A percentile compares a stretch with the other conserved stretches of the same genome.
Conservation (phyloP, 345 rosid species). For the Eutrema yunnanense region DNA sequence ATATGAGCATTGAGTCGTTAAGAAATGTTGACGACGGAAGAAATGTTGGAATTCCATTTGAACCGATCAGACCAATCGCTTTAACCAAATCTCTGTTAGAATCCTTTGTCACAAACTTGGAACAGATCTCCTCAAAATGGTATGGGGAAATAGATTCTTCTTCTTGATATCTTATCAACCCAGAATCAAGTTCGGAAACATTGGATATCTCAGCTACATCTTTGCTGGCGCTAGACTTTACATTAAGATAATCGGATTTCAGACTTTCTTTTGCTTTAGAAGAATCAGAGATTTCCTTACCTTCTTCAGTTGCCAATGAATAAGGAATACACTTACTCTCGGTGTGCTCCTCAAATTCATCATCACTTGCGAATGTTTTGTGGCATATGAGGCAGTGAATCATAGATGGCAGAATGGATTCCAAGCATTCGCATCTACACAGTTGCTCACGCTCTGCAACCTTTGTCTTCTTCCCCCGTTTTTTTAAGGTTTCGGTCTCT, state of each 20-base stretch:
- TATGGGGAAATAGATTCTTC: slow-evolving; percentile 52
- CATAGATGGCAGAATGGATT: slow-evolving; percentile 73
- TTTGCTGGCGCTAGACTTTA: slow-evolving; percentile 32
- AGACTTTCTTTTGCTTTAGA: slow-evolving; percentile 39
- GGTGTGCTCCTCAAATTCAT: slow-evolving; percentile 55
- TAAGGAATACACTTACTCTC: slow-evolving; percentile 50
- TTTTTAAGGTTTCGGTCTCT: slow-evolving; percentile 39
- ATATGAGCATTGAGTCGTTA: slow-evolving; percentile 43
- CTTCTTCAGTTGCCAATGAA: slow-evolving; percentile 38
- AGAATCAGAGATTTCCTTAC: slow-evolving; percentile 37
- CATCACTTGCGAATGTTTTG: slow-evolving; percentile 48
- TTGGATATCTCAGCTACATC: slow-evolving; percentile 31
- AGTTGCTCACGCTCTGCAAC: slow-evolving; percentile 44
- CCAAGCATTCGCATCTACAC: slow-evolving; percentile 78
- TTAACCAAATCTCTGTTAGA: slow-evolving; percentile 76
- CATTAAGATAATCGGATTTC: slow-evolving; percentile 27
- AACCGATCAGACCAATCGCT: slow-evolving; percentile 82
- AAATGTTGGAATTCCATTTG: slow-evolving; percentile 65
- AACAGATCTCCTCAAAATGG: slow-evolving; percentile 59
- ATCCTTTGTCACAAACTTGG: slow-evolving; percentile 73
- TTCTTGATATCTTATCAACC: slow-evolving; percentile 54
- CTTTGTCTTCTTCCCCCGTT: slow-evolving; percentile 47
- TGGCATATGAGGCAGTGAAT: slow-evolving; percentile 82
- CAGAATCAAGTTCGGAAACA: slow-evolving; percentile 42
- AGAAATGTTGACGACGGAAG: slow-evolving; percentile 43